Evolutionary conservation across 169 alveolate species (phyloP).

Genomic region (Babesia ovata): DNA sequence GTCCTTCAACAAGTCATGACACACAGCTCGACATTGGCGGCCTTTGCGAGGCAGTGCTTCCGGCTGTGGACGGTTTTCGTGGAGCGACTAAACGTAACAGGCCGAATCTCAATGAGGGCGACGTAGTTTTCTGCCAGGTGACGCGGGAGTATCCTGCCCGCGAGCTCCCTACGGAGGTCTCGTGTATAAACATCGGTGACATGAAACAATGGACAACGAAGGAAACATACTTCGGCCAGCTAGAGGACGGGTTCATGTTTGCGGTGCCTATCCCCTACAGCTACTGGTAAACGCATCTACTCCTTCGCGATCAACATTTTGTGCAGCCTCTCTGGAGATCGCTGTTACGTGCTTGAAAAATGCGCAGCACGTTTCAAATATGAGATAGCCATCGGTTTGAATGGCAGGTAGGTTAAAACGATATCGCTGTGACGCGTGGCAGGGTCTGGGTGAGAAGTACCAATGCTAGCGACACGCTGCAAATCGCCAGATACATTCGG

Average conservation of each 20-base stretch:
- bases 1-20: neutral
- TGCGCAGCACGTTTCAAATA: constrained; percentile 64
- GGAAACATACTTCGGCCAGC: constrained; percentile 77
- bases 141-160: constrained; percentile 45
- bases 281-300: constrained; percentile 10
- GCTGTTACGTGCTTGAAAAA: constrained; percentile 68
- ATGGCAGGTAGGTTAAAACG: constrained; percentile 68
- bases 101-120: constrained; percentile 71
- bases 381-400: constrained; percentile 77
- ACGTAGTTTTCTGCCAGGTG: constrained; percentile 68
- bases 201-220: constrained; percentile 75
- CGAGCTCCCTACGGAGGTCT: constrained; percentile 60
- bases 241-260: constrained; percentile 69
- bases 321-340: constrained; percentile 39
- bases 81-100: constrained; percentile 74
- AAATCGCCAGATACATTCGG: constrained; percentile 20
- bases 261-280: constrained; percentile 61
- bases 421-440: neutral
- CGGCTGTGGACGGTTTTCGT: constrained; percentile 72
- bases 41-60: constrained; percentile 68
- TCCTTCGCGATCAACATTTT: neutral
- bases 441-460: constrained; percentile 41
- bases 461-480: constrained; percentile 19
- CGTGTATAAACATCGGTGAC: constrained; percentile 69
- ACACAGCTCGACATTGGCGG: constrained; percentile 66